Percentiles rank a stretch among this genome's conserved stretches.
phyloP scores from a whole-genome alignment of 176 grass and related monocot species.

The Bromus sterilis region DNA sequence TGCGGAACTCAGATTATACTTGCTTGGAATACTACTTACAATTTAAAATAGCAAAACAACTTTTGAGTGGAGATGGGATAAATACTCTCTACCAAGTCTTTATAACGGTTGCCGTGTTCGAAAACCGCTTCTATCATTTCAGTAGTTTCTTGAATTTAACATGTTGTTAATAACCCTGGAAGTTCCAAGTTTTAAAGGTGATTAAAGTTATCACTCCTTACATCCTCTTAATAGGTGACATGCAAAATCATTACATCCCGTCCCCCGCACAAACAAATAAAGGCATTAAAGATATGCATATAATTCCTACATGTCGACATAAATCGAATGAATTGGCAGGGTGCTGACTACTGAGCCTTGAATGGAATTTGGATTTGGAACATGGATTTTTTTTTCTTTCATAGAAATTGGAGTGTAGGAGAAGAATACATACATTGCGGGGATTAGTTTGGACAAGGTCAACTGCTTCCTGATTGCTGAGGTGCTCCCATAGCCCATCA shows the following conservation, averaged over 20 bases:
- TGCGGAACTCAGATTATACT: not conserved
- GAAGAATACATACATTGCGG: constrained; percentile 57
- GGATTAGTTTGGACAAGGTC: constrained; percentile 66
- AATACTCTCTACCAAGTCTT: no score
- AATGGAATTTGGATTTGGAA: not conserved
- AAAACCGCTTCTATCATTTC: not conserved
- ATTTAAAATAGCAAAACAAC: not conserved
- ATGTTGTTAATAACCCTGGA: not conserved
- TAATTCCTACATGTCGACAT: not conserved
- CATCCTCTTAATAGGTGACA: not conserved
- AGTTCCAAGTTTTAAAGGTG: not conserved
- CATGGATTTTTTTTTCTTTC: not conserved
- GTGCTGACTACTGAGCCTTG: not conserved
- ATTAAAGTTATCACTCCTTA: not conserved
- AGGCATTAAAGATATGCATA: not conserved
- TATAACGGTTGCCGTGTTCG: no score
- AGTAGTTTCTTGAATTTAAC: not conserved
- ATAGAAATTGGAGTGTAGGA: not conserved
- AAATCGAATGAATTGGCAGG: not conserved
- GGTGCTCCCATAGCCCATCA: constrained; percentile 88
- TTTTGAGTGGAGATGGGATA: no score
- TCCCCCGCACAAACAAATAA: not conserved
- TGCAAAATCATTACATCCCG: no score
- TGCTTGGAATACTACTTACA: not conserved
- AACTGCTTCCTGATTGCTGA: constrained; percentile 88